Evolutionary conservation across 441 rosid species (phyloP), one percentile per base, ranked within the genome.

Genomic region (California macrophylla): DNA sequence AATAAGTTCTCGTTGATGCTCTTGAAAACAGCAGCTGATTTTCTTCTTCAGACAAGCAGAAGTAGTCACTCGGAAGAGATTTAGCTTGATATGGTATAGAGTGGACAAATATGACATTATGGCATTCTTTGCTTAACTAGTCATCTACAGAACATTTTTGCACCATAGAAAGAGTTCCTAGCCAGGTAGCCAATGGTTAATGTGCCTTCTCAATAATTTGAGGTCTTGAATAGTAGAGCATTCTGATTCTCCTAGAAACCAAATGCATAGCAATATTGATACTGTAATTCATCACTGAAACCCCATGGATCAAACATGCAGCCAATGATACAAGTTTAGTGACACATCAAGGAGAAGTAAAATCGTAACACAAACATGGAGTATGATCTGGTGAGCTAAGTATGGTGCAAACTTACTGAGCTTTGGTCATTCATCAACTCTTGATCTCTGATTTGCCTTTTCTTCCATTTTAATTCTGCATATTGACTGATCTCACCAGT

Each of bases 401-500:
- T 16, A 29, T 64, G 71, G 67, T 66, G 62, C 34, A 69, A 42
- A 65, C 62, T 18, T 76, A 78, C 81, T 68, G 25, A 69, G 64
- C 30, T 60, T 68, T 72, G 38, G 0, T 68, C 36, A 68, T 52
- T 36, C 58, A 15, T 38, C 24, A 66, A 47, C 66, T 45, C 71
- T 63, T 28, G 64, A 66, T 54, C 80, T 72, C 13, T 32, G n/a
- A 16, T 15, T 32, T 4, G 23, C 66, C 54, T 61, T 70, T 72
- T 69, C 66, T 66, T 66, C 20, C 71, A 75, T 69, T 70, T 56
- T 74, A 72, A 62, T n/a, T n/a, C n/a, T 68, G 79, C 82, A 52
- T 47, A 3, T 60, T 34, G 69, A 52, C 76, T 34, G 12, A 82
- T 80, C 72, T 75, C 74, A 70, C 83, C 83, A 34, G 74, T 80